A percentile compares a stretch with the other conserved stretches of the same genome.
These are phyloP conservation scores for Alternaria sp. DNA, from an alignment of 2,329 filamentous ascomycete species.

Conservation along the genomic window DNA sequence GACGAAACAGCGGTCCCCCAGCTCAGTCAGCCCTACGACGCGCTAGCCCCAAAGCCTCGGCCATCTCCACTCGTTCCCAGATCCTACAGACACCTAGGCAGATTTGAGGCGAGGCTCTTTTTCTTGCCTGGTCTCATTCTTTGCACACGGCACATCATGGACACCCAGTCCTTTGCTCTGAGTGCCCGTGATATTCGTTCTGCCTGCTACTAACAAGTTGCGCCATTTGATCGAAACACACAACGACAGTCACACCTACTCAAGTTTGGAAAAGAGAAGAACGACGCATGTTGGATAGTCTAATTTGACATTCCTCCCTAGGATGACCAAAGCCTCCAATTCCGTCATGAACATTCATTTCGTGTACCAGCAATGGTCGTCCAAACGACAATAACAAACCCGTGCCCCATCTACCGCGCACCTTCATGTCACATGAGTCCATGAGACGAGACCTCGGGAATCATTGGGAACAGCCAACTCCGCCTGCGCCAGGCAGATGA, in stretches of 20 bases:
- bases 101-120: neutral
- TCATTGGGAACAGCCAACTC: slow-evolving; percentile 25
- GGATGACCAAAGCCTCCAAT: slow-evolving; percentile 16
- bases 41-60: slow-evolving; percentile 23
- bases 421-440: slow-evolving; percentile 21
- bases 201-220: neutral
- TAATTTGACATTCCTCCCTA: slow-evolving; percentile 28
- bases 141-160: neutral
- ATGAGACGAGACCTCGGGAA: slow-evolving; percentile 30
- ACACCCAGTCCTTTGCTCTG: neutral
- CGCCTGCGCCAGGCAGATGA: slow-evolving; percentile 27
- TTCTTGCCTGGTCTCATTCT: neutral
- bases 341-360: slow-evolving; percentile 16
- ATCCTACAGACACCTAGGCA: neutral
- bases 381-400: slow-evolving; percentile 23
- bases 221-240: neutral
- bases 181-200: neutral
- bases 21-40: slow-evolving; percentile 31
- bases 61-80: slow-evolving; percentile 12
- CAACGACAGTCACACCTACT: neutral
- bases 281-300: slow-evolving; percentile 17
- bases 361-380: slow-evolving; percentile 25
- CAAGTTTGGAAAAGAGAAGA: slow-evolving; percentile 8
- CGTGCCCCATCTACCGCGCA: slow-evolving; percentile 30
- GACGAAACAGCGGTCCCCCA: slow-evolving; percentile 27